Evolutionary conservation across 2,329 filamentous ascomycete genomes (phyloP).

Genomic region (Cordyceps militaris): DNA sequence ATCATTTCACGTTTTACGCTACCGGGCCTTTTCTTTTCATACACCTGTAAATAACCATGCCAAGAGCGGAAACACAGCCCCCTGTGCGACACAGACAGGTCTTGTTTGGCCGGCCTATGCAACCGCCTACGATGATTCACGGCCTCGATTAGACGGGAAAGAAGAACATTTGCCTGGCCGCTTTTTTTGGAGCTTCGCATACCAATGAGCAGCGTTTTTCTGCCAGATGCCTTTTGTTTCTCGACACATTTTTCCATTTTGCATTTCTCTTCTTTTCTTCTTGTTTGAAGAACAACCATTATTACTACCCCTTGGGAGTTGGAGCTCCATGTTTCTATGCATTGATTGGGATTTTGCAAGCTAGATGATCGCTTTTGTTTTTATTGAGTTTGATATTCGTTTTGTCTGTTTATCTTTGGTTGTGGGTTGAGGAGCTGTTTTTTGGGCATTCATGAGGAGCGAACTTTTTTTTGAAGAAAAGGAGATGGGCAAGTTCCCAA

Average conservation of each 20-base stretch:
- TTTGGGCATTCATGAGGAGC: slow-evolving; percentile 1
- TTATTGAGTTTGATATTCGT: neutral
- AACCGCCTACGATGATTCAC: neutral
- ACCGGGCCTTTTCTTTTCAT: neutral
- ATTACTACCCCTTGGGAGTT: neutral
- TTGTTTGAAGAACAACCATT: neutral
- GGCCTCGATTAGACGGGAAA: neutral
- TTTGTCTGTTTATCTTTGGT: neutral
- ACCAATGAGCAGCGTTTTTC: neutral
- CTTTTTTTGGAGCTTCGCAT: neutral
- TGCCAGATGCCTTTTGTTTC: neutral
- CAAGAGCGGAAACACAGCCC: neutral
- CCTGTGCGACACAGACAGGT: neutral
- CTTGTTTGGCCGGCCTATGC: neutral
- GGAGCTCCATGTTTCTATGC: neutral
- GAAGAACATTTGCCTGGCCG: neutral
- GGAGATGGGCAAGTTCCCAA: neutral
- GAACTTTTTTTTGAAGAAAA: neutral
- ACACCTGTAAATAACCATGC: neutral
- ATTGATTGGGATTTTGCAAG: neutral
- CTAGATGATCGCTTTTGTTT: neutral
- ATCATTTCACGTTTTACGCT: neutral
- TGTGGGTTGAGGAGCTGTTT: neutral
- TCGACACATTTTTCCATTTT: neutral
- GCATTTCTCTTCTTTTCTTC: neutral